phyloP scores from a whole-genome alignment of 1,284 basidiomycete genomes.

The Trichosporon faecale region DNA sequence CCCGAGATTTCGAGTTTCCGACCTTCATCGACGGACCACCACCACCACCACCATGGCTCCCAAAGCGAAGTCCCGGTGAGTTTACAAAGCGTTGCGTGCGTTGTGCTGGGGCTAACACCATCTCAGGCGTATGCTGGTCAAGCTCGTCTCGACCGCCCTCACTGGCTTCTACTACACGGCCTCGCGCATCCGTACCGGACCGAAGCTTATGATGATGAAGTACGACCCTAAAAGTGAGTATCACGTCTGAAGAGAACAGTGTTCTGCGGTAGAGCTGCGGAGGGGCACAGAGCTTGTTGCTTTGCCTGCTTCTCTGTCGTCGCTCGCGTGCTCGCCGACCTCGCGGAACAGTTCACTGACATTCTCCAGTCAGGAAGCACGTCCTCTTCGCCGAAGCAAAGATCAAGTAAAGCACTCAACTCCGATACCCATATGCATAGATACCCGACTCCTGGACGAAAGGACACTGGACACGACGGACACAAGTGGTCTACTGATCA shows the following conservation, averaged over 20 bases:
- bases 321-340: background rate
- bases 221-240: constrained; percentile 77
- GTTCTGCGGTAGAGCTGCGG: background rate
- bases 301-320: background rate
- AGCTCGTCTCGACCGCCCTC: constrained; percentile 81
- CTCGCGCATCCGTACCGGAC: constrained; percentile 65
- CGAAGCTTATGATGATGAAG: constrained; percentile 76
- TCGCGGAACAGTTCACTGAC: background rate
- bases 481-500: background rate
- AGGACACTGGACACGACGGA: background rate
- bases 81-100: background rate
- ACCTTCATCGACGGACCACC: background rate
- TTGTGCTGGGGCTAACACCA: background rate
- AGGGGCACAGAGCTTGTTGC: background rate
- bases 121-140: constrained; percentile 72
- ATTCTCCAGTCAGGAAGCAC: constrained; percentile 61
- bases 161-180: constrained; percentile 88
- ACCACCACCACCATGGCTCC: background rate
- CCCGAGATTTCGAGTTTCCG: constrained; percentile 2
- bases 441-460: constrained; percentile 19
- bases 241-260: background rate
- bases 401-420: constrained; percentile 55
- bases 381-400: constrained; percentile 68
- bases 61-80: constrained; percentile 4
- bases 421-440: constrained; percentile 24